Conservation (phyloP, 1,284 basidiomycete genomes). For the Trametes pubescens region DNA sequence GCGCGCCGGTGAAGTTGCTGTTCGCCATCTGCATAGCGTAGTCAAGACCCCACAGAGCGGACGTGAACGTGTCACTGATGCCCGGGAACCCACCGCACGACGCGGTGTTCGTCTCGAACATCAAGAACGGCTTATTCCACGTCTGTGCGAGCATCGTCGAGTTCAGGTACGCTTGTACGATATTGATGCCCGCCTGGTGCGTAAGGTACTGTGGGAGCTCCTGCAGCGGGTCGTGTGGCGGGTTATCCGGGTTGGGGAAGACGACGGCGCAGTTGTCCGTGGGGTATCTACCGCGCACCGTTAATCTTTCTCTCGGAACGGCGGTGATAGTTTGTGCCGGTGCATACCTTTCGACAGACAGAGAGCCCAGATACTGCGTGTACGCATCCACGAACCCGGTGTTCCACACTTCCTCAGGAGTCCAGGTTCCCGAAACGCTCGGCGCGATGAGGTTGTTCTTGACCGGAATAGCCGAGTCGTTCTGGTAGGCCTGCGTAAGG, state of each 20-base stretch:
- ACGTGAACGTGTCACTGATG: conserved; percentile 66
- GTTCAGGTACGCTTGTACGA: conserved; percentile 60
- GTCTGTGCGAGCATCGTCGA: conserved; percentile 55
- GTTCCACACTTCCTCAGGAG: conserved; percentile 50
- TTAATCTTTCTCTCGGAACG: background rate
- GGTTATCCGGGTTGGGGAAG: conserved; percentile 42
- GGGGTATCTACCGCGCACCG: conserved; percentile 52
- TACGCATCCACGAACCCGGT: conserved; percentile 56
- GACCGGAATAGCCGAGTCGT: conserved; percentile 50
- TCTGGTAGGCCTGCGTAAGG: conserved; percentile 52
- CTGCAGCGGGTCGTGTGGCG: conserved; percentile 53
- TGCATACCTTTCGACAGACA: conserved; percentile 60
- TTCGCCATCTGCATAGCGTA: conserved; percentile 54
- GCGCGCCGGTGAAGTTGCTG: conserved; percentile 62
- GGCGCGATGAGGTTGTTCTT: conserved; percentile 63
- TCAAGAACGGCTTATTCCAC: conserved; percentile 54
- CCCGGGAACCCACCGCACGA: conserved; percentile 84
- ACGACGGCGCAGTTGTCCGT: conserved; percentile 48
- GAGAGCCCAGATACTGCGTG: conserved; percentile 47
- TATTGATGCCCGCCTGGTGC: conserved; percentile 57
- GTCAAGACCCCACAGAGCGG: conserved; percentile 54
- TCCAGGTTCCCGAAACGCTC: conserved; percentile 47
- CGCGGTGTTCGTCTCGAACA: conserved; percentile 85
- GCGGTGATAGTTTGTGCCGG: background rate
- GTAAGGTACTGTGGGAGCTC: conserved; percentile 64